phyloP scores from a whole-genome alignment of 2,329 filamentous ascomycete species.

The Cercospora beticola region DNA sequence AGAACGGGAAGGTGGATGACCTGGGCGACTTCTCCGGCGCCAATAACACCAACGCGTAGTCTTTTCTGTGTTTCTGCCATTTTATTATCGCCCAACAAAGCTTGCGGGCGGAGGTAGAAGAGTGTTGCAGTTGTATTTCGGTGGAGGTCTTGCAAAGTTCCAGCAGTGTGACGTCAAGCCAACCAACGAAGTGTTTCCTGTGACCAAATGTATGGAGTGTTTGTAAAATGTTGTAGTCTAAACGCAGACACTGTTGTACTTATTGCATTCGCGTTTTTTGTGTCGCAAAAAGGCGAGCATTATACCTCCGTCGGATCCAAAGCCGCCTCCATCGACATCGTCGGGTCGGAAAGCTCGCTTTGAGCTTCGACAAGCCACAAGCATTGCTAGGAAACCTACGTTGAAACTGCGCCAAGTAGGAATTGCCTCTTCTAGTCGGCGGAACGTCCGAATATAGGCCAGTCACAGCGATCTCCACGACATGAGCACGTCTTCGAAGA shows the following conservation, averaged over 20 bases:
- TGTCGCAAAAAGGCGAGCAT: neutral
- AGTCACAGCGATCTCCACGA: neutral
- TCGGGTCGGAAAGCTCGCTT: neutral
- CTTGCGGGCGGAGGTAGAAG: neutral
- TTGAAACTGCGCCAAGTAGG: neutral
- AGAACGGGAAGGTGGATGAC: conserved; percentile 56
- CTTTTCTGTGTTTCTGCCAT: conserved; percentile 2
- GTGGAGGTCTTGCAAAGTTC: neutral
- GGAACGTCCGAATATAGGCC: neutral
- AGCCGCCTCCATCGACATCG: neutral
- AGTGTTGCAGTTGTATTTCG: neutral
- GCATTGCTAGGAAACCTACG: neutral
- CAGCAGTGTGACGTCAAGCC: conserved; percentile 2
- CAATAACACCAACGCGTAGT: conserved; percentile 45
- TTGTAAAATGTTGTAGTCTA: neutral
- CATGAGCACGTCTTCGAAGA: neutral
- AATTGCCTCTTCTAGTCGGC: neutral
- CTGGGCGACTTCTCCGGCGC: conserved; percentile 47
- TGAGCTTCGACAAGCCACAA: neutral
- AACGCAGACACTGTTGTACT: neutral
- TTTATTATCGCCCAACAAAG: neutral
- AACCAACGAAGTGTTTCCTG: neutral
- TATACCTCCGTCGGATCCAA: neutral
- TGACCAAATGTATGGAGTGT: neutral
- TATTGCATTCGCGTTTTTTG: neutral